Base-by-base conservation (phyloP, 2,329 filamentous ascomycete genomes). In the Neonectria neomacrospora region DNA sequence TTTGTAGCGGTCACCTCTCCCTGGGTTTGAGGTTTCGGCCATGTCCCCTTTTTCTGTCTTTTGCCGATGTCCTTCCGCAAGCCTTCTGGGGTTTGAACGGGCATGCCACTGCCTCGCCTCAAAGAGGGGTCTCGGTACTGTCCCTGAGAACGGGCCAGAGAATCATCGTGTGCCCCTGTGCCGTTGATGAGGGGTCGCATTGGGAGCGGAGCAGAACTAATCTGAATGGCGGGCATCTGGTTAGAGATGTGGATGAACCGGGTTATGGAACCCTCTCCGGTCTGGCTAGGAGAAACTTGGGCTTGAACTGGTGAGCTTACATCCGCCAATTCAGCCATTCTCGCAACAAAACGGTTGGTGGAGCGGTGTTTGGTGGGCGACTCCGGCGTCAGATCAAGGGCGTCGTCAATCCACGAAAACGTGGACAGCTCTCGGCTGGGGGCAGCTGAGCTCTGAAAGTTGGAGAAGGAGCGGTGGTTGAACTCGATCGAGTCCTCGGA, bases 141-240 rank as follows among this genome's bases (percentile, higher is more conserved):
- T 0, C 69, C 48, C 0, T 22, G 30, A 0, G 39, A 12, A 1
- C 48, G 50, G 0, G 59, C 2, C 0, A 71, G 2, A 0, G 28
- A 26, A 3, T 69, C 22, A 4, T 71, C 68, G 6, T 71, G 66
- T 0, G 45, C 28, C 0, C 68, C 68, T 0, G 68, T 71, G 0
- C 66, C 68, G 0, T 37, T 50, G 2, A 51, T 26, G 12, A 5
- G 22, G 1, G 12, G 41, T 30, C 0, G 12, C 18, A 8, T 47
- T 18, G 3, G 2, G 14, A 11, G 34, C 3, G 5, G 45, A 4
- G 18, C 16, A 16, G 20, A n/a, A 8, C 16, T 30, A 37, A 18
- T 34, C 10, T 18, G 51, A 1, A 22, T 6, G 4, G 20, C 6
- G 26, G 34, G 9, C 6, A 26, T 26, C 14, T 30, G 9, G 10